Base-by-base conservation (phyloP, 2,329 filamentous ascomycete species). In the Alternaria ventricosa region DNA sequence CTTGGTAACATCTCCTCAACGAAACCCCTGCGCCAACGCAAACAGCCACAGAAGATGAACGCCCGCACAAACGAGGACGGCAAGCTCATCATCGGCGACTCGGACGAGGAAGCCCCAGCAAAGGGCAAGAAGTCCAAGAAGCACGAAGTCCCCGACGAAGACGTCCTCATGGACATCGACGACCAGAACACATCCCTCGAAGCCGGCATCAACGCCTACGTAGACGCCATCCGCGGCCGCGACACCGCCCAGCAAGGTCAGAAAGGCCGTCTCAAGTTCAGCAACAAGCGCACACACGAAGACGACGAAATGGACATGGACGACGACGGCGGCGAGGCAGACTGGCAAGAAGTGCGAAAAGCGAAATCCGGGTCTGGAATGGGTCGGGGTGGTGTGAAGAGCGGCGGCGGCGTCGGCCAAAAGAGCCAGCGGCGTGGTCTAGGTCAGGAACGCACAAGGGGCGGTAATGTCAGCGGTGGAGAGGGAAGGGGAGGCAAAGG, bases 1-100 rank as follows among this genome's bases (percentile, higher is more conserved):
- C 87, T 99, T 45, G 95, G 93, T 57, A 96, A 93, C 78, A 97
- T 99, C 74, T 97, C 94, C 3, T 93, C 92, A 6, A 97, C 93
- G 11, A 95, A 94, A 79, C 95, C 94, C 4, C 81, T 87, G 59
- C 90, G 89, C 77, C 80, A 87, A 70, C 87, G 87, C 77, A 85
- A 86, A 72, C 84, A 84, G 15, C 78, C 78, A 10, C 72, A 68
- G 67, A 78, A 78, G 77, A 80, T 77, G 55, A 82, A 79, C 61
- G 87, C 82, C 45, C 82, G 76, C 58, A 81, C 80, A 11, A 89
- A 96, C 74, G 80, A 90, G 53, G 92, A 96, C 76, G 93, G 93
- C 65, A 96, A 94, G 82, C 87, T 96, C 45, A 87, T 96, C 68
- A 85, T 96, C 57, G 90, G 89, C 71, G 83, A 82, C 20, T 84